Conservation (phyloP, 2,329 filamentous ascomycete species). For the Paraphaeosphaeria sporulosa region DNA sequence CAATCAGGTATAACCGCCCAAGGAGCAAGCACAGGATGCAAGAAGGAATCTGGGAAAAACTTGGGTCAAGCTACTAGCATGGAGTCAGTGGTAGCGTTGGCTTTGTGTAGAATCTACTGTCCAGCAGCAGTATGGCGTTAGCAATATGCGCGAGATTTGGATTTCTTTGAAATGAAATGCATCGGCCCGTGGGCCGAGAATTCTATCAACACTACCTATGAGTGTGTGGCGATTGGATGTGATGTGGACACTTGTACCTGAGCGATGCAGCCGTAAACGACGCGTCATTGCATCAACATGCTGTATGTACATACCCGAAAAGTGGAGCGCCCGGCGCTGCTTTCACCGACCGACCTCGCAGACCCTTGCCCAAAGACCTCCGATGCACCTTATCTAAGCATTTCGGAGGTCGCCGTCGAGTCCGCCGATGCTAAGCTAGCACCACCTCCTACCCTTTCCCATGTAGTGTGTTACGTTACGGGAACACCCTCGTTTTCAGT, state of each 20-base stretch:
- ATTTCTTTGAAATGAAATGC: conserved; percentile 22
- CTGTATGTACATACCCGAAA: background rate
- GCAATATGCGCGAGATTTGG: conserved; percentile 28
- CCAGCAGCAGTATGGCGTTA: conserved; percentile 29
- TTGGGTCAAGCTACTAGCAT: conserved; percentile 23
- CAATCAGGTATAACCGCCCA: conserved; percentile 15
- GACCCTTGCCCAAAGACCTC: conserved; percentile 5
- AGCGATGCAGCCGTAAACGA: conserved; percentile 1
- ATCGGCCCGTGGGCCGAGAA: conserved; percentile 15
- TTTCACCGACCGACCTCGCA: conserved; percentile 7
- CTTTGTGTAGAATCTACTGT: conserved; percentile 36
- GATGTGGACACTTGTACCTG: conserved; percentile 9
- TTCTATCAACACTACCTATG: background rate
- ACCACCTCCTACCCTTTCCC: background rate
- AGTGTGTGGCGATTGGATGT: background rate
- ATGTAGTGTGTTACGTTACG: background rate
- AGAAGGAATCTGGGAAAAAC: conserved; percentile 21
- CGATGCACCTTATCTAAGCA: conserved; percentile 32
- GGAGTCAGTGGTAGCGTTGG: conserved; percentile 25
- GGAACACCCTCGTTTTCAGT: background rate
- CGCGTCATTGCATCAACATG: conserved; percentile 5
- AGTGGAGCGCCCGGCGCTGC: conserved; percentile 4
- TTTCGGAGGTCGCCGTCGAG: background rate
- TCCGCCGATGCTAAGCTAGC: background rate
- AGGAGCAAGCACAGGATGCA: conserved; percentile 1